Evolutionary conservation across 345 rosid genomes (phyloP), one percentile per base, ranked within the genome.

Genomic region (Conringia planisiliqua): DNA sequence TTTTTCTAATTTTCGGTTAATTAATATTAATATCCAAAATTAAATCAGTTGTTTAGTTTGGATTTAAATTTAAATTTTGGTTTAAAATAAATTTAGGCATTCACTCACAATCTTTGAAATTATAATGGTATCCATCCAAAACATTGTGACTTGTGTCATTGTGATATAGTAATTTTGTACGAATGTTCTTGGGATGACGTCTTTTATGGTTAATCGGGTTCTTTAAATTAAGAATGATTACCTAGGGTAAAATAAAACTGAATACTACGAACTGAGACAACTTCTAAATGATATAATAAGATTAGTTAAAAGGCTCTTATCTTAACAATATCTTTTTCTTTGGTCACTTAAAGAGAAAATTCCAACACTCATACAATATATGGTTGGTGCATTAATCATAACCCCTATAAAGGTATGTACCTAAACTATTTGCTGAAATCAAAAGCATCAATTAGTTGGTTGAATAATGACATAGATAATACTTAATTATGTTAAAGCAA

Each of bases 361-460:
- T 56, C 44, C 33, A 18, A 43, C 6, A 22, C 24, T 57, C 12
- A 17, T 46, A 39, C n/a, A 24, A 54, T 43, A 7, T 6, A 32
- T 35, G 74, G 44, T 70, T 30, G 57, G 68, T 71, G 39, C 60
- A 27, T 10, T 71, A 71, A 61, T 71, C 60, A 71, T 71, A 60
- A 61, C 18, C 61, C 67, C 60, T 47, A 60, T 16, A 60, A 71
- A 71, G 59, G 68, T 38, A 71, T 36, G 47, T 22, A 22, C 22
- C 60, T 71, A 60, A 35, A 71, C 75, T 71, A 60, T 71, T 48
- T 35, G 75, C 75, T 72, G 10, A 29, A 72, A 54, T 26, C 52
- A 62, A 51, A 72, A 51, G 30, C 76, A 62, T 62, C 76, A 40
- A 30, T 62, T 62, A 62, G 62, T 62, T 62, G 68, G 50, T 50